Evolutionary conservation across 2,329 filamentous ascomycete genomes (phyloP), one percentile per base, ranked within the genome.

Genomic region (Sporothrix schenckii): DNA sequence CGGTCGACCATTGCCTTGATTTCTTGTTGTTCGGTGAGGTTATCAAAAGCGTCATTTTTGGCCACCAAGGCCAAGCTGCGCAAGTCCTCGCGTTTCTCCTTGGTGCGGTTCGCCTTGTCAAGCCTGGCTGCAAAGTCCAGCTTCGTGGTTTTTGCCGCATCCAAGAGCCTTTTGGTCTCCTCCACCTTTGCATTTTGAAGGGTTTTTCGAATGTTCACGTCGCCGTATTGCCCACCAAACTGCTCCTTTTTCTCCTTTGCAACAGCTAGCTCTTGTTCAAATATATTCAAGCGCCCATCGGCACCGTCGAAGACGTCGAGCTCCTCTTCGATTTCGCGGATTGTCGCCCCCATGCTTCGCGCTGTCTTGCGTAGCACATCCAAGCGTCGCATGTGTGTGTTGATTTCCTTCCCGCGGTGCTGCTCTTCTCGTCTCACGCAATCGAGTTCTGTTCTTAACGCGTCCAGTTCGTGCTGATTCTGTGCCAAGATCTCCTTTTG

Each of bases 231-330:
- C 14, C 80, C 76, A 77, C 88, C 85, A 34, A 86, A 81, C 63
- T 85, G 82, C 1, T 84, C 80, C 27, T 81, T 76, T 53, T 81
- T 76, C 14, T 80, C 79, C 72, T 84, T 78, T 2, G 78, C 78
- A 9, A 89, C 86, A 70, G 82, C 80, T 0, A 96, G 83, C 63
- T 87, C 82, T 19, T 82, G 79, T 69, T 85, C 85, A 1, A 93
- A 81, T 14, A 81, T 81, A 60, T 88, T 85, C 0, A 94, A 81
- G 68, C 85, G 84, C 65, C 87, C 89, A 76, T 93, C 92, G 69
- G 88, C 87, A 3, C 90, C 89, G 72, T 91, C 86, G 61, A 87
- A 87, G 34, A 81, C 84, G 72, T 92, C 89, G 52, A 96, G 83
- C 58, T 88, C 87, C 69, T 88, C 86, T 44, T 86, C 76, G 61